phyloP scores from a whole-genome alignment of 345 rosid genomes.

The Euphorbia lathyris region DNA sequence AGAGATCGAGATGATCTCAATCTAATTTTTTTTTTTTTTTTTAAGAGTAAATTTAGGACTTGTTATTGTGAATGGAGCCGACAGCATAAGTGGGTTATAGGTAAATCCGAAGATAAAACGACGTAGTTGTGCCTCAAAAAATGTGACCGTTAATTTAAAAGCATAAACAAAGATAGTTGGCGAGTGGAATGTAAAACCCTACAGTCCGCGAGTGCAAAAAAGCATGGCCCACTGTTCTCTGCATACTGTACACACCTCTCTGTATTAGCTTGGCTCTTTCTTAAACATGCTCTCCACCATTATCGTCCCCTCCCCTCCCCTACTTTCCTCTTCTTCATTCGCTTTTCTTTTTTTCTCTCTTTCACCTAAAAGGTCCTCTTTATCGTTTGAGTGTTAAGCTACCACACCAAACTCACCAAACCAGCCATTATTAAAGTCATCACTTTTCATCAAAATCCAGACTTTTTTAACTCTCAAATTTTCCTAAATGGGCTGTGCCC shows the following conservation, averaged over 20 bases:
- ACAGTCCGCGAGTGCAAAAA: conserved; percentile 25
- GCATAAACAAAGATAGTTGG: conserved; percentile 26
- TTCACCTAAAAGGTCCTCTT: too few species aligned
- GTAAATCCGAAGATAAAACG: conserved; percentile 25
- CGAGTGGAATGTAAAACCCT: conserved; percentile 22
- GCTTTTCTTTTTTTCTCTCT: too few species aligned
- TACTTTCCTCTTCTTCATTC: neutral
- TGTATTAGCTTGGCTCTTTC: conserved; percentile 11
- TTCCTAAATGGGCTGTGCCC: conserved; percentile 99
- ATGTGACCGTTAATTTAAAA: conserved; percentile 68
- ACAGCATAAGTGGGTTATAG: conserved; percentile 1
- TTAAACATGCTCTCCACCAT: conserved; percentile 15
- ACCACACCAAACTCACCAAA: conserved; percentile 5
- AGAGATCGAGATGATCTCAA: too few species aligned
- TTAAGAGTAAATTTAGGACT: too few species aligned
- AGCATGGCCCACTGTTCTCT: neutral
- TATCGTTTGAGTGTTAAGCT: neutral
- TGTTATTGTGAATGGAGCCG: conserved; percentile 6
- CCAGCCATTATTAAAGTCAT: neutral
- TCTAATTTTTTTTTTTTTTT: too few species aligned
- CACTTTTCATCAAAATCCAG: neutral
- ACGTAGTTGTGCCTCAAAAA: conserved; percentile 43
- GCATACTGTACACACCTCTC: conserved; percentile 4
- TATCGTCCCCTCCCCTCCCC: too few species aligned
- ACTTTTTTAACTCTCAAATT: too few species aligned